phyloP scores from a whole-genome alignment of 2,329 filamentous ascomycete species.

The Stagonosporopsis tanaceti region DNA sequence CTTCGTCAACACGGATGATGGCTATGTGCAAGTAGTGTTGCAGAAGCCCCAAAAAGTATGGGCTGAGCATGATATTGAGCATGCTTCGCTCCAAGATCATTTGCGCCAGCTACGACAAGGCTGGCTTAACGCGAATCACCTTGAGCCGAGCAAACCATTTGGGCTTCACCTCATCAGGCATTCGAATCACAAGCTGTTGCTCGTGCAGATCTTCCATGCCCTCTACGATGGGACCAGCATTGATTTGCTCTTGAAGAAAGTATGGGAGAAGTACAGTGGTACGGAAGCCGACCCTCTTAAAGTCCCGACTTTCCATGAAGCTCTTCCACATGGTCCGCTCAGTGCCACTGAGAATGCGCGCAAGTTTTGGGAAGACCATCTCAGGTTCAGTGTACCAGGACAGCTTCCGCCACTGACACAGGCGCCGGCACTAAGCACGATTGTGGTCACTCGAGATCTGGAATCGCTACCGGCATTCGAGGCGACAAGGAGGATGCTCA shows the following conservation, averaged over 20 bases:
- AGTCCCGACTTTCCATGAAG: constrained; percentile 69
- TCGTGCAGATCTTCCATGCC: constrained; percentile 80
- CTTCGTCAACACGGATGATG: constrained; percentile 77
- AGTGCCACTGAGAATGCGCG: constrained; percentile 56
- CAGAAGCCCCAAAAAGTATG: constrained; percentile 47
- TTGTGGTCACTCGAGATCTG: constrained; percentile 47
- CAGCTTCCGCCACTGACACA: constrained; percentile 39
- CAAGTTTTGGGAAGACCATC: constrained; percentile 72
- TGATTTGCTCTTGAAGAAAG: constrained; percentile 67
- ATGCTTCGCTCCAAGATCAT: constrained; percentile 26
- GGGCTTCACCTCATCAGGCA: constrained; percentile 57
- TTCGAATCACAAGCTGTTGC: constrained; percentile 53
- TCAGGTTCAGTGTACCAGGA: constrained; percentile 51
- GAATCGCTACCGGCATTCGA: constrained; percentile 57
- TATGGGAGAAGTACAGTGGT: constrained; percentile 62
- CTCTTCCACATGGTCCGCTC: constrained; percentile 75
- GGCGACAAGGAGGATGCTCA: constrained; percentile 63
- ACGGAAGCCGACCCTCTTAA: constrained; percentile 28
- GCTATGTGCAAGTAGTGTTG: constrained; percentile 76
- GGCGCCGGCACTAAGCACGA: constrained; percentile 25
- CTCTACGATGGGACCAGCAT: constrained; percentile 88
- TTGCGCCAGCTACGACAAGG: neutral
- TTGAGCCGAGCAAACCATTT: constrained; percentile 61
- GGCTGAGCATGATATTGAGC: constrained; percentile 29
- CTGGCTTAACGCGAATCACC: constrained; percentile 48